phyloP scores from a whole-genome alignment of 2,329 filamentous ascomycete genomes.

The Fusarium abutilonis region DNA sequence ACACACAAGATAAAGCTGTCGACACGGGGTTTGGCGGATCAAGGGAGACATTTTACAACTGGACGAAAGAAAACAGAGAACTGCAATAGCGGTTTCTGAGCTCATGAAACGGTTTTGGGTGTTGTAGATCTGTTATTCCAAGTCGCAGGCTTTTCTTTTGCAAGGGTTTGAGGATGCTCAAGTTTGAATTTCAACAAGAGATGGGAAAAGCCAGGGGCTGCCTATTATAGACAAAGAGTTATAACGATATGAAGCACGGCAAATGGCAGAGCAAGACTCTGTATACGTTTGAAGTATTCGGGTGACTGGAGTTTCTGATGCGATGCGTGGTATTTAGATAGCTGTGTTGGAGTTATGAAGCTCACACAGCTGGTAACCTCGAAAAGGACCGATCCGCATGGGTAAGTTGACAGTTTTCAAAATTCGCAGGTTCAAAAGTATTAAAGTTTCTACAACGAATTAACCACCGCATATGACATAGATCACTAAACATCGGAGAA shows the following conservation, averaged over 20 bases:
- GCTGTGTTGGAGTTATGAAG: too few relatives aligned
- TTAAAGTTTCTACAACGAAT: too few relatives aligned
- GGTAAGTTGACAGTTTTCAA: too few relatives aligned
- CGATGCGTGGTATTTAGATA: neutral
- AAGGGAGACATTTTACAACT: slow-evolving; percentile 11
- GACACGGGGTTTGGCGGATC: slow-evolving; percentile 25
- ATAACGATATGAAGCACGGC: slow-evolving; percentile 19
- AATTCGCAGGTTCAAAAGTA: too few relatives aligned
- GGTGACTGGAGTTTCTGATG: neutral
- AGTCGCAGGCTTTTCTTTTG: slow-evolving; percentile 39
- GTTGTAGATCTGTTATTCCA: slow-evolving; percentile 41
- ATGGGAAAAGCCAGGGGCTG: slow-evolving; percentile 18
- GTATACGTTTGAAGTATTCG: neutral
- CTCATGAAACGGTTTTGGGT: slow-evolving; percentile 27
- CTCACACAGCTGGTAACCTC: too few relatives aligned
- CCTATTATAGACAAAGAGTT: slow-evolving; percentile 32
- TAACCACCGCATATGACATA: too few relatives aligned
- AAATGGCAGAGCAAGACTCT: slow-evolving; percentile 8
- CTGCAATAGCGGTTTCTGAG: slow-evolving; percentile 14
- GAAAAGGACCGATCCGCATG: too few relatives aligned
- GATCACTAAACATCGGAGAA: too few relatives aligned
- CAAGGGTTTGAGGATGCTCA: slow-evolving; percentile 15
- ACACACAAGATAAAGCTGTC: slow-evolving; percentile 9
- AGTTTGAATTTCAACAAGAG: slow-evolving; percentile 36
- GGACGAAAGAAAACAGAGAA: slow-evolving; percentile 6